Conservation (phyloP, 1,139 yeast genomes). For the Geotrichum fermentans region DNA sequence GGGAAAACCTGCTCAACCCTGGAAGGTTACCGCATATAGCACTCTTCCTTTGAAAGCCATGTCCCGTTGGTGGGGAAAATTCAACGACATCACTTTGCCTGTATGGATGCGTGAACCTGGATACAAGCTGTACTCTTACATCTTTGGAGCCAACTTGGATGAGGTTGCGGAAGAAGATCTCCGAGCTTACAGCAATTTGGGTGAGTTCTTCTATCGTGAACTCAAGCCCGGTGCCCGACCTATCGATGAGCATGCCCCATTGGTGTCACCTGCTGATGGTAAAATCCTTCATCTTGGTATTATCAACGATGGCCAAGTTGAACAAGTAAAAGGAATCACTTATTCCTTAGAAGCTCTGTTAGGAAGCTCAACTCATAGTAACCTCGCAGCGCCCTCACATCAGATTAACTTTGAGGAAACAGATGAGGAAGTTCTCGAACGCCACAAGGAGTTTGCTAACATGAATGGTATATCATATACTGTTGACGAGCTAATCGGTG, state of each 20-base stretch:
- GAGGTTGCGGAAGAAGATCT: slow-evolving; percentile 86
- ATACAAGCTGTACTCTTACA: slow-evolving; percentile 65
- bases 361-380: slow-evolving; percentile 46
- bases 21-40: slow-evolving; percentile 85
- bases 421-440: slow-evolving; percentile 37
- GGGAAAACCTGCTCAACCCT: slow-evolving; percentile 63
- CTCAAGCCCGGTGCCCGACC: slow-evolving; percentile 80
- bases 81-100: slow-evolving; percentile 80
- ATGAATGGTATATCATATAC: slow-evolving; percentile 72
- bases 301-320: slow-evolving; percentile 77
- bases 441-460: slow-evolving; percentile 74
- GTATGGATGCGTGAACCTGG: slow-evolving; percentile 85
- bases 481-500: slow-evolving; percentile 62
- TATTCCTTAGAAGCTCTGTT: slow-evolving; percentile 85
- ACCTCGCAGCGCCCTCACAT: slow-evolving; percentile 59
- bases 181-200: slow-evolving; percentile 65
- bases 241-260: slow-evolving; percentile 49
- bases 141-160: slow-evolving; percentile 84
- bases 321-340: slow-evolving; percentile 95
- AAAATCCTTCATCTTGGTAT: slow-evolving; percentile 79
- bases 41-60: slow-evolving; percentile 88
- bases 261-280: slow-evolving; percentile 94
- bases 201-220: slow-evolving; percentile 86
- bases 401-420: slow-evolving; percentile 44
- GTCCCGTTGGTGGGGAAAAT: slow-evolving; percentile 90